phyloP scores from a whole-genome alignment of 2,329 filamentous ascomycete species.

The Xylariaceae sp. region DNA sequence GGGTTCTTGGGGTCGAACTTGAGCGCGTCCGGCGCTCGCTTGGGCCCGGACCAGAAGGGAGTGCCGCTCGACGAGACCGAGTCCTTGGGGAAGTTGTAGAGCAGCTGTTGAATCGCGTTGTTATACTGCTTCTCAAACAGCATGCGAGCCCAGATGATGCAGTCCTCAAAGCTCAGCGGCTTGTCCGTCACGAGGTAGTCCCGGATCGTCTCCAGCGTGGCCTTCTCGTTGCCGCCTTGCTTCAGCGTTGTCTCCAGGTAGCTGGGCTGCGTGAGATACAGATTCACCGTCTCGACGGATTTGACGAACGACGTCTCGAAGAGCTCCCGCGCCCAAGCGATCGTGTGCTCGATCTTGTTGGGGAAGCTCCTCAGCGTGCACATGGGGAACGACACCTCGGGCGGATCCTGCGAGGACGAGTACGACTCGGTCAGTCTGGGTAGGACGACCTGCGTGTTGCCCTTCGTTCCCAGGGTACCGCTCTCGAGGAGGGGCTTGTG shows the following conservation, averaged over 20 bases:
- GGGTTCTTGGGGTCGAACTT: slow-evolving; percentile 81
- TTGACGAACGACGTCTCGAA: slow-evolving; percentile 94
- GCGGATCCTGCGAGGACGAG: slow-evolving; percentile 92
- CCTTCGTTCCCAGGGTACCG: slow-evolving; percentile 96
- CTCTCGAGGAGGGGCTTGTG: slow-evolving; percentile 93
- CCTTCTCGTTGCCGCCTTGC: slow-evolving; percentile 91
- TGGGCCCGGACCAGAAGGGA: slow-evolving; percentile 96
- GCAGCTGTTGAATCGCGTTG: slow-evolving; percentile 89
- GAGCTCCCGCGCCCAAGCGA: slow-evolving; percentile 93
- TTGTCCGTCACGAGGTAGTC: slow-evolving; percentile 90
- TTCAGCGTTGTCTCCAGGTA: slow-evolving; percentile 84
- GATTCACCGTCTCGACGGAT: slow-evolving; percentile 86
- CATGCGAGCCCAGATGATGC: slow-evolving; percentile 88
- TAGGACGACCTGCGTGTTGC: slow-evolving; percentile 93
- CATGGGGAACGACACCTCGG: slow-evolving; percentile 98
- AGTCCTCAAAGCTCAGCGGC: slow-evolving; percentile 89
- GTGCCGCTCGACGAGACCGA: slow-evolving; percentile 81
- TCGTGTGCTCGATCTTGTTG: slow-evolving; percentile 97
- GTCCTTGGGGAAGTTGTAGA: slow-evolving; percentile 97
- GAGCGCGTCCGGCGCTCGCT: slow-evolving; percentile 87
- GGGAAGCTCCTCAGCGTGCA: slow-evolving; percentile 96
- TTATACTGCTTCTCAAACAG: slow-evolving; percentile 96
- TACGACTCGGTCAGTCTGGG: slow-evolving; percentile 93
- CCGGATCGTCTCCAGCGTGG: slow-evolving; percentile 81
- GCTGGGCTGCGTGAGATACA: slow-evolving; percentile 86